Evolutionary conservation across 805 yeast species (phyloP).

Genomic region (Ogataea wickerhamii): DNA sequence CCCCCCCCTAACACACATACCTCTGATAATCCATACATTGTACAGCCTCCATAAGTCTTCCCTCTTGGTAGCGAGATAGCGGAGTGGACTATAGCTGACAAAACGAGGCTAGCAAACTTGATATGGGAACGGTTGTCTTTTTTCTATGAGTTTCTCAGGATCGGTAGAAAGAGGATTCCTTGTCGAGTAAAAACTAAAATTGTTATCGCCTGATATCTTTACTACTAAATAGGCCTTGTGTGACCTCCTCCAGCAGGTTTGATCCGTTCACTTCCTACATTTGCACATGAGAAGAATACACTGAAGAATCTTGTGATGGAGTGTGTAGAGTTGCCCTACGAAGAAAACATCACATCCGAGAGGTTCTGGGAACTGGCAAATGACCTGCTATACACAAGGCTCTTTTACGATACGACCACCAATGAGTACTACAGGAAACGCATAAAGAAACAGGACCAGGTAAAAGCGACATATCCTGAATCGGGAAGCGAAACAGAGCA

Average conservation of each 20-base stretch:
- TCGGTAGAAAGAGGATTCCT: too few species aligned
- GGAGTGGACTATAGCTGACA: too few species aligned
- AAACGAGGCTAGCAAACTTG: too few species aligned
- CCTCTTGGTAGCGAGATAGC: too few species aligned
- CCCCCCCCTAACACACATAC: too few species aligned
- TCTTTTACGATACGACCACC: constrained; percentile 24
- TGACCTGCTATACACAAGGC: constrained; percentile 28
- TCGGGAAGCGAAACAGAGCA: constrained; percentile 1
- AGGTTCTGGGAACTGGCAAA: constrained; percentile 33
- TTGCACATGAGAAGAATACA: background rate
- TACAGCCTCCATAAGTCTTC: too few species aligned
- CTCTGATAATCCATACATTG: constrained; percentile 25
- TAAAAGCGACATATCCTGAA: constrained; percentile 5
- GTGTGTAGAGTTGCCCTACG: constrained; percentile 19
- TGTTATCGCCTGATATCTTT: too few species aligned
- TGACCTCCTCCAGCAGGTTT: background rate
- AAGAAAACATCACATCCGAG: constrained; percentile 24
- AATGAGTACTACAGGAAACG: constrained; percentile 22
- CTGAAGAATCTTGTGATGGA: constrained; percentile 1
- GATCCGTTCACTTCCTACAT: too few species aligned
- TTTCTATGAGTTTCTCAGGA: too few species aligned
- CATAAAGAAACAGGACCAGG: constrained; percentile 7
- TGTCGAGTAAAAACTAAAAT: too few species aligned
- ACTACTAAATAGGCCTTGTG: constrained; percentile 4
- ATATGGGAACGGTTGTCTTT: too few species aligned